Percentiles rank a stretch among this genome's conserved stretches.
phyloP scores from a whole-genome alignment of 352 stramenopile species.

The Globisporangium carolinianum region DNA sequence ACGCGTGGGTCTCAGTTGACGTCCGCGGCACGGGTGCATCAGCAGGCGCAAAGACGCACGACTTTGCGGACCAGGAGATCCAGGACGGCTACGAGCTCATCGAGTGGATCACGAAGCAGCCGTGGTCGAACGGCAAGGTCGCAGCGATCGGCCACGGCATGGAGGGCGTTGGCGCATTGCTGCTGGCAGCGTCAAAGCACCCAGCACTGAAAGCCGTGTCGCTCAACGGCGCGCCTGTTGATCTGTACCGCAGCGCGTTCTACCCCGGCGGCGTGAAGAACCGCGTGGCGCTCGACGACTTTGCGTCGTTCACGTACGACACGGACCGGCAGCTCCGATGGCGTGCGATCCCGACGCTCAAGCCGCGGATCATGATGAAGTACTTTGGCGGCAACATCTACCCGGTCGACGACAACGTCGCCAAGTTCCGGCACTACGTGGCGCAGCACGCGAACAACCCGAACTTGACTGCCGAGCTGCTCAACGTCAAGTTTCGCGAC shows the following conservation, averaged over 20 bases:
- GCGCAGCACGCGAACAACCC: slow-evolving; percentile 57
- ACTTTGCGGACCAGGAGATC: slow-evolving; percentile 69
- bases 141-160: slow-evolving; percentile 63
- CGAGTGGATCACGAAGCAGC: slow-evolving; percentile 74
- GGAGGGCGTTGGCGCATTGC: slow-evolving; percentile 58
- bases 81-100: slow-evolving; percentile 69
- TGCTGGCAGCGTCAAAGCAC: slow-evolving; percentile 53
- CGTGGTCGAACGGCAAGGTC: slow-evolving; percentile 77
- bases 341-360: slow-evolving; percentile 64
- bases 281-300: slow-evolving; percentile 56
- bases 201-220: slow-evolving; percentile 65
- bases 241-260: slow-evolving; percentile 64
- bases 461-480: slow-evolving; percentile 39
- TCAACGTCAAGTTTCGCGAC: slow-evolving; percentile 55
- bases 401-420: slow-evolving; percentile 60
- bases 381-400: slow-evolving; percentile 82
- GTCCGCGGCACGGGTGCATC: slow-evolving; percentile 74
- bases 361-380: slow-evolving; percentile 79
- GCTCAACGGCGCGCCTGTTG: slow-evolving; percentile 60
- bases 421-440: slow-evolving; percentile 60
- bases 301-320: slow-evolving; percentile 60
- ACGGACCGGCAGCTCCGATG: slow-evolving; percentile 75
- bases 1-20: slow-evolving; percentile 72
- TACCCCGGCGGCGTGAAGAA: slow-evolving; percentile 77
- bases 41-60: slow-evolving; percentile 51